Evolutionary conservation across 345 rosid species (phyloP).

Genomic region (Salix viminalis): DNA sequence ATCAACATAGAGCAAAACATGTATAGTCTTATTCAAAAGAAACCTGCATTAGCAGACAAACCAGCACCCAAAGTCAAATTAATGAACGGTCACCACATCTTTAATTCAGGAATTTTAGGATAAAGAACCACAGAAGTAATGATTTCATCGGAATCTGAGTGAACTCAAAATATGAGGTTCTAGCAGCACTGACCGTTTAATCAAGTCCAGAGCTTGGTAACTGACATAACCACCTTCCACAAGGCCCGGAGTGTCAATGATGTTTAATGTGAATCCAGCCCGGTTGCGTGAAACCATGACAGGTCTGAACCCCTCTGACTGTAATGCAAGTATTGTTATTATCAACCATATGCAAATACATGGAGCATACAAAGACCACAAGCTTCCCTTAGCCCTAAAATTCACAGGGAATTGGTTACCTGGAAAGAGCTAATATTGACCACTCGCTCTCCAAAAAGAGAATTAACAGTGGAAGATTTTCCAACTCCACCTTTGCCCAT

Average conservation of each 20-base stretch:
- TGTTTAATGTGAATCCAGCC: conserved; percentile 70
- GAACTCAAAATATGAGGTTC: background rate
- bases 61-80: background rate
- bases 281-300: conserved; percentile 68
- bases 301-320: conserved; percentile 72
- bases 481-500: conserved; percentile 95
- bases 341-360: background rate
- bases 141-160: background rate
- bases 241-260: conserved; percentile 79
- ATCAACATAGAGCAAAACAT: conserved; percentile 70
- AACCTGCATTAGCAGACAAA: conserved; percentile 39
- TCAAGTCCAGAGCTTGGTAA: conserved; percentile 64
- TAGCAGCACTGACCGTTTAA: conserved; percentile 50
- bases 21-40: conserved; percentile 66
- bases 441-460: conserved; percentile 68
- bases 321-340: background rate
- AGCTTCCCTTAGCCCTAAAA: background rate
- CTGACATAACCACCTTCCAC: conserved; percentile 85
- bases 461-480: conserved; percentile 81
- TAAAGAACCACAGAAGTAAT: background rate
- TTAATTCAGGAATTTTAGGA: background rate
- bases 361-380: background rate
- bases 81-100: background rate
- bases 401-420: conserved; percentile 27
- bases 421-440: conserved; percentile 72